Conservation (phyloP, 495 filamentous ascomycete species). For the Podospora australis region DNA sequence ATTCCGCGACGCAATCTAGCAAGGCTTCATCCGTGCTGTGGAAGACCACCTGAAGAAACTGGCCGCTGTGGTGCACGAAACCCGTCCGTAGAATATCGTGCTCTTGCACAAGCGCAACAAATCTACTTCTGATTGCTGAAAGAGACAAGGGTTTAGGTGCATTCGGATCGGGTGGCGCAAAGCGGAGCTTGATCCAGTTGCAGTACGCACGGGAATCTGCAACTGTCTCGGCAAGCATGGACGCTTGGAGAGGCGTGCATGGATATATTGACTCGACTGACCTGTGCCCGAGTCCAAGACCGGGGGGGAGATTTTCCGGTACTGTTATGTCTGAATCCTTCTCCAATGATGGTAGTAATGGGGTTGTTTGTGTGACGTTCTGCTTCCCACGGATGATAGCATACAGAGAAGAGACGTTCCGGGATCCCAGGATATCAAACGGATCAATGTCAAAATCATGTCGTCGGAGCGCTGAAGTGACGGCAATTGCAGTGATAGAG, state of each 20-base stretch:
- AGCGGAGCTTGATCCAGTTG: slow-evolving; percentile 62
- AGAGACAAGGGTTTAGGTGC: slow-evolving; percentile 15
- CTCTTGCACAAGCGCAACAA: slow-evolving; percentile 41
- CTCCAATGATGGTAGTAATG: neutral
- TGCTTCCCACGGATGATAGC: neutral
- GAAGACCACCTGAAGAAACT: slow-evolving; percentile 60
- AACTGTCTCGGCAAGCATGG: slow-evolving; percentile 69
- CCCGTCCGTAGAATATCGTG: slow-evolving; percentile 68
- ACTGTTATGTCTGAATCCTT: neutral
- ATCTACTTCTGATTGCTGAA: slow-evolving; percentile 34
- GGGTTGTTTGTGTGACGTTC: neutral
- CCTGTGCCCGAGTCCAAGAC: no score
- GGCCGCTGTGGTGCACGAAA: slow-evolving; percentile 48
- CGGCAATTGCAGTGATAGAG: slow-evolving; percentile 63
- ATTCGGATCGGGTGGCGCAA: no score
- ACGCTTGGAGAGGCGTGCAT: slow-evolving; percentile 64
- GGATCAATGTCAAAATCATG: slow-evolving; percentile 47
- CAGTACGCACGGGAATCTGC: slow-evolving; percentile 54
- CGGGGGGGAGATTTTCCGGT: neutral
- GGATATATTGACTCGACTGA: slow-evolving; percentile 48
- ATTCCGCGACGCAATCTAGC: slow-evolving; percentile 27
- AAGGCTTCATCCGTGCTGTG: no score
- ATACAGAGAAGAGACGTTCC: slow-evolving; percentile 29
- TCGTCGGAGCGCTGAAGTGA: slow-evolving; percentile 52
- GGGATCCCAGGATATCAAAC: slow-evolving; percentile 49